These are phyloP conservation scores for Metschnikowia colocasiae DNA, from an alignment of 805 yeast genomes.

Conservation along the genomic window DNA sequence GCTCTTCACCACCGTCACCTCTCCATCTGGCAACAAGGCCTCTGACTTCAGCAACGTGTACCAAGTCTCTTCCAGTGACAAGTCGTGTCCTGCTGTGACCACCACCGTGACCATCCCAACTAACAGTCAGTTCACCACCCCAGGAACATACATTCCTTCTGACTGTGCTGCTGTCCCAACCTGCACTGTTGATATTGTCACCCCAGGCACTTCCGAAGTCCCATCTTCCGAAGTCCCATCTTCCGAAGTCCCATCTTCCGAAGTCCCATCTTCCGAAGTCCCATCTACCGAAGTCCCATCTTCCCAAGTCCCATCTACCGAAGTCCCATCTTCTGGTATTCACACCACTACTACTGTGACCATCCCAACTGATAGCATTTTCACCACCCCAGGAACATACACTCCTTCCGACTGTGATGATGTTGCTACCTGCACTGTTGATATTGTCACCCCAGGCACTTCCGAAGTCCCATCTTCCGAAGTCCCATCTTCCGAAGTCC, in stretches of 20 bases:
- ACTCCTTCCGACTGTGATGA: slow-evolving; percentile 3
- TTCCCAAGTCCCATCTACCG: no score
- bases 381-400: slow-evolving; percentile 1
- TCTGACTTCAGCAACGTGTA: background rate
- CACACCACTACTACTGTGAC: slow-evolving; percentile 1
- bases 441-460: background rate
- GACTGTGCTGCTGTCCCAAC: background rate
- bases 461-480: no score
- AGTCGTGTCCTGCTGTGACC: slow-evolving; percentile 4
- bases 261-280: no score
- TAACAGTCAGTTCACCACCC: background rate
- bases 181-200: slow-evolving; percentile 3
- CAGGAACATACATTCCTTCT: slow-evolving; percentile 4
- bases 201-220: background rate
- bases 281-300: no score
- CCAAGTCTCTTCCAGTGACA: background rate
- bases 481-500: no score
- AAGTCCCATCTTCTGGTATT: no score
- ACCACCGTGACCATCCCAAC: no score
- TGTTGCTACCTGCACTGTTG: slow-evolving; percentile 3
- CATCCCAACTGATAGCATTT: no score
- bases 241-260: no score
- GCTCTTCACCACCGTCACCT: slow-evolving; percentile 1
- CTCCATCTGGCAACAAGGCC: background rate
- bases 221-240: no score